Evolutionary conservation across 768 basidiomycete genomes (phyloP), one percentile per base, ranked within the genome.

Genomic region (Polyporus arcularius): DNA sequence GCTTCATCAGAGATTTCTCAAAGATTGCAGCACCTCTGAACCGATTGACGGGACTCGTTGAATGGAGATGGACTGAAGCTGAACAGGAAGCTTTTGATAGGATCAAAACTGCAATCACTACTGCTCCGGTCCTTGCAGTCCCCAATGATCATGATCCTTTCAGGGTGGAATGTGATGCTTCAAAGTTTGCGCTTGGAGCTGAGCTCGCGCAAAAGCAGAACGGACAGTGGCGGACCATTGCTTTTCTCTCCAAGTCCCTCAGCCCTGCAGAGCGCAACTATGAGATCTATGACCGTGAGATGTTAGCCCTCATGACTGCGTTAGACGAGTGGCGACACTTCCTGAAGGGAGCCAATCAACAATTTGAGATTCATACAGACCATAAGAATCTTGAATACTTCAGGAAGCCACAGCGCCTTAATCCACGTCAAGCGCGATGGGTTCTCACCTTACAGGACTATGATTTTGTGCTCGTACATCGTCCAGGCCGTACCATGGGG

Each of bases 231-330:
- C 53, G 60, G 18, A 54, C 65, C 0, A 50, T 64, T 16, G 66
- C 62, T 5, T 70, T 48, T 28, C 46, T 58, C 1, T 67, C 64
- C 1, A 48, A 63, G 54, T 39, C 48, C 2, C 45, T 66, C 4
- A 54, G 54, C 5, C 51, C 50, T 0, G 67, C 75, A 0, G 73
- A 78, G 55, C 53, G 62, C 0, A 78, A 77, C 57, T 69, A 70
- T 26, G 38, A 66, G n/a, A 64, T 66, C 50, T 76, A 76, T 62
- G 65, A 79, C 57, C 75, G 74, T 50, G 79, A 80, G 63, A 53
- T 79, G 1, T 65, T 78, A 1, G 75, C 75, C 1, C 70, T 79
- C 15, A 71, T 79, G 14, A 39, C 62, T 7, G 65, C 71, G 0
- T 52, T 73, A 7, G 60, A 66, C 12, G 58, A 66, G 15, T 73